These are phyloP conservation scores for Torulaspora indica DNA, from an alignment of 805 yeast species.

Conservation along the genomic window DNA sequence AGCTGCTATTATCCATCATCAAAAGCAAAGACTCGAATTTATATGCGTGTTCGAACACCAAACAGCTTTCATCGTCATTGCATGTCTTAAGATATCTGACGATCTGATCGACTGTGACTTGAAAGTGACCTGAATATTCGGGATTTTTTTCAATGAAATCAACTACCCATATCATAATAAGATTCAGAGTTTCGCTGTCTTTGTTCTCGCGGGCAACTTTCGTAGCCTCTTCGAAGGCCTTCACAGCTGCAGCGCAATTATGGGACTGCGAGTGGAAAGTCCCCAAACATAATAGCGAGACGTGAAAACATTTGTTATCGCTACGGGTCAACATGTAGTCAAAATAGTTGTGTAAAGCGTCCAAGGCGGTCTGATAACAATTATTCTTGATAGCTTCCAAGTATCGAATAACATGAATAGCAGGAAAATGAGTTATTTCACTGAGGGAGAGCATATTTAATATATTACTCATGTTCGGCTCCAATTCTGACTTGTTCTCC, in stretches of 20 bases:
- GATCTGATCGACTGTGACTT: conserved; percentile 59
- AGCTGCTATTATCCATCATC: conserved; percentile 48
- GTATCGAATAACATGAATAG: conserved; percentile 25
- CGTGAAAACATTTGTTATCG: conserved; percentile 64
- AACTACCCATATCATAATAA: conserved; percentile 68
- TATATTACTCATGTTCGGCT: conserved; percentile 6
- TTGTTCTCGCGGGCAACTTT: conserved; percentile 81
- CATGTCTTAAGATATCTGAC: conserved; percentile 46
- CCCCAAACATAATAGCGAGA: conserved; percentile 69
- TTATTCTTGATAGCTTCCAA: conserved; percentile 15
- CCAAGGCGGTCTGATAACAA: conserved; percentile 38
- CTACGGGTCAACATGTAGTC: conserved; percentile 71
- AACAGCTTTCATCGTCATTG: conserved; percentile 28
- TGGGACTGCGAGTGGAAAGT: conserved; percentile 65
- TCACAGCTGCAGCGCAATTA: conserved; percentile 61
- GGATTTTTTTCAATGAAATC: conserved; percentile 69
- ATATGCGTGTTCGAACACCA: conserved; percentile 50
- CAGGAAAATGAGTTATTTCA: conserved; percentile 28
- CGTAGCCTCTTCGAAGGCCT: conserved; percentile 82
- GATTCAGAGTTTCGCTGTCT: conserved; percentile 67
- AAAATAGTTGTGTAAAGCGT: conserved; percentile 56
- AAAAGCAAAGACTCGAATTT: conserved; percentile 58
- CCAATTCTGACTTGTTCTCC: conserved; percentile 3
- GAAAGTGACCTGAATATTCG: conserved; percentile 45
- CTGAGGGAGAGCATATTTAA: conserved; percentile 15